A percentile compares a stretch with the other conserved stretches of the same genome.
phyloP scores from a whole-genome alignment of 495 filamentous ascomycete genomes.

The Aspergillus bertholletiae region DNA sequence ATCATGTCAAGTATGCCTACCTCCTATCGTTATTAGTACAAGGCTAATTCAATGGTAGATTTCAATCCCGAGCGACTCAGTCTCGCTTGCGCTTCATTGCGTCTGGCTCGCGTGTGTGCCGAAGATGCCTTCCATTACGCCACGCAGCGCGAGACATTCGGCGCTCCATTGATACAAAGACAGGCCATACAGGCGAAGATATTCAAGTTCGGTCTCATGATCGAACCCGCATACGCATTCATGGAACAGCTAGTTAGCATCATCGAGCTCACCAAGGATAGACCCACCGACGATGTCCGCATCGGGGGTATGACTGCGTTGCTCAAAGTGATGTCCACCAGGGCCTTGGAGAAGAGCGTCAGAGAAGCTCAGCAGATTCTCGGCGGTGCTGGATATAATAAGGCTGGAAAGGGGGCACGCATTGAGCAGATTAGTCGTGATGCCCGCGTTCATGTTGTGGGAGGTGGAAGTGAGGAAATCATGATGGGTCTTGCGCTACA shows the following conservation, averaged over 20 bases:
- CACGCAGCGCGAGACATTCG: constrained; percentile 47
- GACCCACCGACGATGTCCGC: constrained; percentile 31
- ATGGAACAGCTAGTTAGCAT: constrained; percentile 48
- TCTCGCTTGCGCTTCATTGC: constrained; percentile 38
- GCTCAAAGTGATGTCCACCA: constrained; percentile 52
- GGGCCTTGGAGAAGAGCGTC: constrained; percentile 52
- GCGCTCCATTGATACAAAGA: constrained; percentile 42
- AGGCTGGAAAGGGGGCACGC: constrained; percentile 45
- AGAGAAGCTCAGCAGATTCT: constrained; percentile 61
- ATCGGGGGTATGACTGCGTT: constrained; percentile 48
- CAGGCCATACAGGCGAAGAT: constrained; percentile 47
- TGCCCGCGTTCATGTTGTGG: constrained; percentile 54
- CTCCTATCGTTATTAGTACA: not conserved
- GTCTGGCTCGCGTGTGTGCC: constrained; percentile 44
- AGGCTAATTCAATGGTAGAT: constrained; percentile 20
- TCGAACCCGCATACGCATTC: constrained; percentile 47
- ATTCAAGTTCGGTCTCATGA: constrained; percentile 45
- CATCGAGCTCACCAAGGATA: constrained; percentile 36
- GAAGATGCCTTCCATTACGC: constrained; percentile 49
- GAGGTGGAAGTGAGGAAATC: constrained; percentile 57
- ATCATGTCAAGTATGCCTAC: constrained; percentile 44
- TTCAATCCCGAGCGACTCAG: constrained; percentile 46
- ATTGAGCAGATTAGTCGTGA: constrained; percentile 58
- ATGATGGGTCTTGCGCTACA: constrained; percentile 50
- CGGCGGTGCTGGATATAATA: constrained; percentile 55